Evolutionary conservation across 2,329 filamentous ascomycete genomes (phyloP).

Genomic region (Moelleriella libera): DNA sequence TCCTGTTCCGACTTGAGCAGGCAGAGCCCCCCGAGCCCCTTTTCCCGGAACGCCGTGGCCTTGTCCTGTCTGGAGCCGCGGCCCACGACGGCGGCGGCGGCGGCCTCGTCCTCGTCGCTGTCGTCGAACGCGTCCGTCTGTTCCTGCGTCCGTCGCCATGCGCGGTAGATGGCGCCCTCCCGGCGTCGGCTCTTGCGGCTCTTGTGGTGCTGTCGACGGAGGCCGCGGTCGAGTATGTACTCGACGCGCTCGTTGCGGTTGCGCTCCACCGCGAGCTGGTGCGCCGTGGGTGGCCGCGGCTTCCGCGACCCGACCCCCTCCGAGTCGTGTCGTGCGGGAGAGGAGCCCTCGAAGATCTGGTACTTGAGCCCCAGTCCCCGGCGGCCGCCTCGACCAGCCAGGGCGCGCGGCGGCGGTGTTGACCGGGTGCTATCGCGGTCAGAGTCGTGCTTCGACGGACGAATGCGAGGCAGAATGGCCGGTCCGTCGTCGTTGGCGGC

Average conservation of each 20-base stretch:
- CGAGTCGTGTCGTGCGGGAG: slow-evolving; percentile 38
- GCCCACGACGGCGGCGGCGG: slow-evolving; percentile 19
- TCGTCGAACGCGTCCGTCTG: slow-evolving; percentile 44
- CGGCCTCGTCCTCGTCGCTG: slow-evolving; percentile 50
- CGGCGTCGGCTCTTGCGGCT: slow-evolving; percentile 46
- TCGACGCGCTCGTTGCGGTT: slow-evolving; percentile 71
- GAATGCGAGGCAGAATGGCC: slow-evolving; percentile 46
- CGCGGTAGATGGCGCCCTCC: slow-evolving; percentile 53
- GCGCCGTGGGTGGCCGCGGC: slow-evolving; percentile 62
- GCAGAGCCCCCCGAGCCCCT: slow-evolving; percentile 49
- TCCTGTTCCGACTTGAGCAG: slow-evolving; percentile 48
- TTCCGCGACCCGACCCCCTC: slow-evolving; percentile 46
- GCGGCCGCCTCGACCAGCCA: slow-evolving; percentile 11
- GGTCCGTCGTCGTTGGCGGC: slow-evolving; percentile 36
- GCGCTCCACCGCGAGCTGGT: slow-evolving; percentile 68
- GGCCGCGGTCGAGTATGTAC: slow-evolving; percentile 62
- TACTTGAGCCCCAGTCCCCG: slow-evolving; percentile 35
- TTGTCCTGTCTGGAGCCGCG: slow-evolving; percentile 15
- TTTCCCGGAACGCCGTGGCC: slow-evolving; percentile 32
- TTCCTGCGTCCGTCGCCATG: slow-evolving; percentile 47
- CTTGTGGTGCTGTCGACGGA: slow-evolving; percentile 51
- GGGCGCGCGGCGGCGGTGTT: slow-evolving; percentile 23
- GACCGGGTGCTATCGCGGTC: slow-evolving; percentile 30
- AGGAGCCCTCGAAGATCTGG: slow-evolving; percentile 45
- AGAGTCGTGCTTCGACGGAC: slow-evolving; percentile 45